Percentiles rank a stretch among this genome's conserved stretches.
Conservation (phyloP, 192 early-diverging fungal genomes). For the Mortierella antarctica region DNA sequence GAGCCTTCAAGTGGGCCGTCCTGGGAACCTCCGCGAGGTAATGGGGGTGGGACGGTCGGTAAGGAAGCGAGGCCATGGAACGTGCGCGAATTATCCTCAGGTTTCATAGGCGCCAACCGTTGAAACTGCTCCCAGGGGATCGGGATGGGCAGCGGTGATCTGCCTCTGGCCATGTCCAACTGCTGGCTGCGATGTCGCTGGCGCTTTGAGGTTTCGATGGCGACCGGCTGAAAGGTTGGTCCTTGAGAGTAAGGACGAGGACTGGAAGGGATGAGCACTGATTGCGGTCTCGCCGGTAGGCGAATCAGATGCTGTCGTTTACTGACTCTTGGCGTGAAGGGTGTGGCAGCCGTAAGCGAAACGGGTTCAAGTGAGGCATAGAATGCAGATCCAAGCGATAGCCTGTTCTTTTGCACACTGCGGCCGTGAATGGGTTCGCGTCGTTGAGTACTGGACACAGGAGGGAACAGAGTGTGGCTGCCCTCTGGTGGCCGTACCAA, state of each 20-base stretch:
- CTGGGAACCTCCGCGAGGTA: not conserved
- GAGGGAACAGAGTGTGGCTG: no score
- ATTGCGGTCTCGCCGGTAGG: slow-evolving; percentile 33
- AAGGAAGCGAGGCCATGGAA: slow-evolving; percentile 34
- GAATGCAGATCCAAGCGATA: slow-evolving; percentile 37
- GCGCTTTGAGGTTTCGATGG: slow-evolving; percentile 3
- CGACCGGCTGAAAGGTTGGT: not conserved
- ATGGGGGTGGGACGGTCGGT: not conserved
- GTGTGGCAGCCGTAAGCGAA: slow-evolving; percentile 20
- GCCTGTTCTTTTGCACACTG: slow-evolving; percentile 13
- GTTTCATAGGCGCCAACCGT: slow-evolving; percentile 14
- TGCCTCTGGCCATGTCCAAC: slow-evolving; percentile 3
- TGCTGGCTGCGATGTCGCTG: slow-evolving; percentile 32
- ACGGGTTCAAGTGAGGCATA: slow-evolving; percentile 41
- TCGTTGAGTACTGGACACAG: no score
- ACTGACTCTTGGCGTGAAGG: slow-evolving; percentile 15
- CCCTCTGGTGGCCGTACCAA: no score
- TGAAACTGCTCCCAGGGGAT: slow-evolving; percentile 21
- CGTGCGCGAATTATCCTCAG: slow-evolving; percentile 28
- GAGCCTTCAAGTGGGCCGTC: not conserved
- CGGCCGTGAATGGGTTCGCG: slow-evolving; percentile 21
- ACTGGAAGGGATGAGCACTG: slow-evolving; percentile 29
- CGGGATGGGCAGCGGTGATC: not conserved
- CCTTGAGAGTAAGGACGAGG: not conserved
- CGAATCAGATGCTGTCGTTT: slow-evolving; percentile 17